Base-by-base conservation (phyloP, 2,329 filamentous ascomycete species). In the Epicoccum sorghinum region DNA sequence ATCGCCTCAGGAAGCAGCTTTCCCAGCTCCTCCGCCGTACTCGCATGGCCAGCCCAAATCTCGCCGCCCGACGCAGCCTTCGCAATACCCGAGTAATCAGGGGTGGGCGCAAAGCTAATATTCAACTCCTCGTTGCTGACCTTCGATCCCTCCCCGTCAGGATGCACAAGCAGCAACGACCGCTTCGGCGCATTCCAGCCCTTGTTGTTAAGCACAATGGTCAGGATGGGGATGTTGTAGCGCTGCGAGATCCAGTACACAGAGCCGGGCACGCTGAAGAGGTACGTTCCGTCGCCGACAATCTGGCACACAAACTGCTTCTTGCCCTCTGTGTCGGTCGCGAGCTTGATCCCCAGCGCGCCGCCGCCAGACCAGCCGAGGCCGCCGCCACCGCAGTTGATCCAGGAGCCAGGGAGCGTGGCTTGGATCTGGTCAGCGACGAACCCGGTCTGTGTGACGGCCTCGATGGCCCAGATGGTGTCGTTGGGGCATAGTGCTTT, bases 331-430 rank as follows among this genome's bases (percentile, higher is more conserved):
- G 73, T 72, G 44, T 87, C 82, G 0, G 81, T 80, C 0, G 89
- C 90, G 7, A 93, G 81, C 70, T 93, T 92, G 67, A 93, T 87
- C 2, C 90, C 90, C 3, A 93, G 73, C 0, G 88, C 87, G 25
- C 65, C 90, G 12, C 90, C 90, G 12, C 89, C 90, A 9, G 86
- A 89, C 90, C 90, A 93, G 2, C 90, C 90, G 0, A 93, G 84
- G 2, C 90, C 90, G 12, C 89, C 90, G 0, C 88, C 90, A 1
- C 90, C 90, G 68, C 89, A 93, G 71, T 92, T 93, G 66, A 93
- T 85, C 88, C 88, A 92, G 0, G 85, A 86, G 0, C 89, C 89
- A 0, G 90, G 89, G 0, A 85, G 67, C 0, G 82, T 86, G 2
- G 86, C 82, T 64, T 86, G 86, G 7, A 95, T 76, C 60, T 92